Evolutionary conservation across 2,329 filamentous ascomycete genomes (phyloP).

Genomic region (Trichophaea hybrida): DNA sequence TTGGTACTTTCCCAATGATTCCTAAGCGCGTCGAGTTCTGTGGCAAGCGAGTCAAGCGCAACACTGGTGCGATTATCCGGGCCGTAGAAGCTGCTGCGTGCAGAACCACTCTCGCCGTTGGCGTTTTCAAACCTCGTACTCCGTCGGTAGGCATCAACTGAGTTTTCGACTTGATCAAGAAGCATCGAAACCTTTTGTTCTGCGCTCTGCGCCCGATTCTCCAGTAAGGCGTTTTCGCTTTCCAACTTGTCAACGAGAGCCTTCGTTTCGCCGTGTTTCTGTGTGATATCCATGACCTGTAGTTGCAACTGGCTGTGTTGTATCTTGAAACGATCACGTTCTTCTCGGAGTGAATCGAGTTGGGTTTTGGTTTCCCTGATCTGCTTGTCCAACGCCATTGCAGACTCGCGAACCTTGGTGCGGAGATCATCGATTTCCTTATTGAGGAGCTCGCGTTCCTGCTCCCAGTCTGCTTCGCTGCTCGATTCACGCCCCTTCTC

Average conservation of each 20-base stretch:
- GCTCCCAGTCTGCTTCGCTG: conserved; percentile 48
- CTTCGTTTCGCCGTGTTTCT: conserved; percentile 45
- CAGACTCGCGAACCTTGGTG: conserved; percentile 50
- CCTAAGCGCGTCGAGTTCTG: conserved; percentile 77
- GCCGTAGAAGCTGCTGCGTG: conserved; percentile 37
- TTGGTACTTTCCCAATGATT: conserved; percentile 93
- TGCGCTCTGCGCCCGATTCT: conserved; percentile 73
- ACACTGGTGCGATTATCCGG: conserved; percentile 46
- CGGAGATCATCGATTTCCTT: conserved; percentile 56
- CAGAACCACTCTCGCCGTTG: conserved; percentile 21
- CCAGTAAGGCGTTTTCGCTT: conserved; percentile 64
- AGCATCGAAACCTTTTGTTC: conserved; percentile 87
- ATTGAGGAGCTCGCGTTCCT: conserved; percentile 54
- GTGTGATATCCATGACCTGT: conserved; percentile 40
- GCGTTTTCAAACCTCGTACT: conserved; percentile 31
- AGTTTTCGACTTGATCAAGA: conserved; percentile 84
- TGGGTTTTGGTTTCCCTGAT: conserved; percentile 55
- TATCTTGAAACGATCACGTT: conserved; percentile 43
- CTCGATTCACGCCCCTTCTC: conserved; percentile 35
- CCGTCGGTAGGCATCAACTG: conserved; percentile 86
- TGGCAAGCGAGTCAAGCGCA: conserved; percentile 80
- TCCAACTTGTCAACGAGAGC: conserved; percentile 68
- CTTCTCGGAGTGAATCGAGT: conserved; percentile 47
- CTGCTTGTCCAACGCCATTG: conserved; percentile 55
- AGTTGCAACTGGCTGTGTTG: conserved; percentile 38